Evolutionary conservation across 2,329 filamentous ascomycete genomes (phyloP).

Genomic region (Trichocomaceae sp.): DNA sequence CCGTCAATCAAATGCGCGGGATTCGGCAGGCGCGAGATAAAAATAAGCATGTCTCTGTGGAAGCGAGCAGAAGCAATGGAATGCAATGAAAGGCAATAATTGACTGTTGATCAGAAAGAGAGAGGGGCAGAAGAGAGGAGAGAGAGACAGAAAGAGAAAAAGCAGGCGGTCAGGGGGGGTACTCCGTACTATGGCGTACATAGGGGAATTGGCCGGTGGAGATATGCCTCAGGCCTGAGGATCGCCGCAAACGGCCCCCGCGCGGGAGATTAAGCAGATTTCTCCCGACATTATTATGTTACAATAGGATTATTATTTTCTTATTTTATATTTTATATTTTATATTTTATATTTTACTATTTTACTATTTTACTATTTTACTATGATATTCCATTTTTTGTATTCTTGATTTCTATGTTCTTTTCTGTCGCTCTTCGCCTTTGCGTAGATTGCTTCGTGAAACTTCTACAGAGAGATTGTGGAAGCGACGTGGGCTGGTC

Average conservation of each 20-base stretch:
- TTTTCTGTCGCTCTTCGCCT: not conserved
- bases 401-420: too few relatives aligned
- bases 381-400: too few relatives aligned
- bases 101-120: not conserved
- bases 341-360: too few relatives aligned
- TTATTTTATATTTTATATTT: too few relatives aligned
- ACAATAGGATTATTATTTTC: too few relatives aligned
- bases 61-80: not conserved
- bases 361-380: too few relatives aligned
- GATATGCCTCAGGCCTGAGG: not conserved
- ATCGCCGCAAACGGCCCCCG: slow-evolving; percentile 4
- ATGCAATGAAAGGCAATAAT: not conserved
- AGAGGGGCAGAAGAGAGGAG: not conserved
- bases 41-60: not conserved
- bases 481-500: not conserved
- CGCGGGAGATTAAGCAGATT: slow-evolving; percentile 2
- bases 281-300: too few relatives aligned
- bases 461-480: too few relatives aligned
- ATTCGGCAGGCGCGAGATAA: not conserved
- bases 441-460: too few relatives aligned
- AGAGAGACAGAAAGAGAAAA: not conserved
- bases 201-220: too few relatives aligned
- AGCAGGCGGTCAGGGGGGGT: not conserved
- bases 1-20: not conserved
- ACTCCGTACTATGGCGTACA: too few relatives aligned